Evolutionary conservation across 495 filamentous ascomycete species (phyloP), one percentile per base, ranked within the genome.

Genomic region (Aspergillus mulundensis): DNA sequence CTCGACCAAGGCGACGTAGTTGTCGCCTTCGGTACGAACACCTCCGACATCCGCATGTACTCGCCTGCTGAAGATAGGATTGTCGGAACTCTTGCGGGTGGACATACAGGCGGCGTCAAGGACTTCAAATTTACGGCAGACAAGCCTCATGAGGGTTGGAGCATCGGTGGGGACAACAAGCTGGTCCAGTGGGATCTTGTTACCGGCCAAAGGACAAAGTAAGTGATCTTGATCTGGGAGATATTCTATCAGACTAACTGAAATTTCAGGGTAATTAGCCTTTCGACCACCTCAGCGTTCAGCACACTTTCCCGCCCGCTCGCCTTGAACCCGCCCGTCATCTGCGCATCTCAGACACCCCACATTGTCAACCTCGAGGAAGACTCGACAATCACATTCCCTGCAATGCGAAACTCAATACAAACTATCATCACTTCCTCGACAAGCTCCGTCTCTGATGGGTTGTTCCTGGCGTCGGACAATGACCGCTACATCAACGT

Each of bases 181-280:
- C 69, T 84, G 39, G 75, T 85, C 10, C 81, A 83, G 61, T 85
- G 82, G 82, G 80, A 85, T 65, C 61, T 84, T 53, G 67, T 61
- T 49, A 77, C 73, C 11, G 73, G 72, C 55, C 67, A 74, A 61
- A 73, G 65, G 46, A 59, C 76, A 45, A 76, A 71, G 82, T 84
- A 70, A 50, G 46, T 7, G 15, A 18, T 69, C 44, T 36, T 12
- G 28, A 30, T 49, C 18, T 32, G 21, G 48, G 28, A 42, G 21
- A 23, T 38, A 16, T 42, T 50, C 20, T 24, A 47, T 40, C n/a
- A 24, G 10, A 21, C 42, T 46, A 53, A 47, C 50, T 57, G 62
- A 56, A 51, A 16, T 18, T 36, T 5, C 49, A 84, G 81, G 56
- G 75, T 64, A 15, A 72, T 83, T 41, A 69, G 73, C 41, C 65